Base-by-base conservation (phyloP, 345 rosid genomes). In the Populus davidiana region DNA sequence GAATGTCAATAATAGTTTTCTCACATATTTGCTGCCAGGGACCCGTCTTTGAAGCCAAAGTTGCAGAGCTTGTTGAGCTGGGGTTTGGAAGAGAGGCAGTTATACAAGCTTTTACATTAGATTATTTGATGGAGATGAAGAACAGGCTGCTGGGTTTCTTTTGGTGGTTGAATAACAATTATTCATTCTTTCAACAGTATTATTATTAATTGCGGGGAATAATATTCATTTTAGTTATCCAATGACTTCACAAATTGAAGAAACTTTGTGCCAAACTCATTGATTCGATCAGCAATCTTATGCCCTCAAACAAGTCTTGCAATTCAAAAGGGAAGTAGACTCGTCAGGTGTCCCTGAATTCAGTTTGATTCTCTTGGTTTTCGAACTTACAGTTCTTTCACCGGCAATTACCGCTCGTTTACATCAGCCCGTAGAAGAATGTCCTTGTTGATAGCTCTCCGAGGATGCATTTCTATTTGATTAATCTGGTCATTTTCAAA, bases 121-220 rank as follows among this genome's bases (percentile, higher is more conserved):
- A 27, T 31, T 31, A 61, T 93, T 88, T 74, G 77, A 90, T 27
- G 98, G 94, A 70, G 92, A 92, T 67, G 99, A 96, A 86, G 99
- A 96, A 49, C 99, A 92, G 81, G 99, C 98, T 16, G 99, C 98
- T 35, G 96, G 95, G 23, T 93, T 89, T 84, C 97, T 93, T 69
- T 96, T 52, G 99, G 93, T 38, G 92, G 97, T 71, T 96, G 81
- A 90, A 78, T 62, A 38, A 38, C 23, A 27, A 36, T 10, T 35
- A 8, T 6, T 47, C 23, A 27, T 75, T 49, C 7, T 33, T 35
- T 16, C 47, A 31, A 59, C 31, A 21, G 3, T 1, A 31, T 69
- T 3, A 31, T 31, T 2, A 31, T 62, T 70, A 35, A 49, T 75
- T 67, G 50, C n/a, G 44, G 41, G 39, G 39, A 71, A 65, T 27